Conservation (phyloP, 176 grass and related monocot genomes). For the Cymbopogon citratus region DNA sequence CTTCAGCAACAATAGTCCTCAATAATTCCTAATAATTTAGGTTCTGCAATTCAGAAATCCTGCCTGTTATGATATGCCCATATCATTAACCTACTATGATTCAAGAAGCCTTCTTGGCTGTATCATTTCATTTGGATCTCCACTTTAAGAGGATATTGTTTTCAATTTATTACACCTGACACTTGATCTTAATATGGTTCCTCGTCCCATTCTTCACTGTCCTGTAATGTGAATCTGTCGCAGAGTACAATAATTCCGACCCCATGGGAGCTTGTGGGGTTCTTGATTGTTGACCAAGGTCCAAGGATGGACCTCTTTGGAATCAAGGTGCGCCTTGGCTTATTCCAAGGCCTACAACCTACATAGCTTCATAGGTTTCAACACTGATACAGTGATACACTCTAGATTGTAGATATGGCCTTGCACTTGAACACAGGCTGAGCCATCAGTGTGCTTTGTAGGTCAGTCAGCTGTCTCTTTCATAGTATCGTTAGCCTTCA, state of each 20-base stretch:
- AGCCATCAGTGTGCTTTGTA: background rate
- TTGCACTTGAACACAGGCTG: background rate
- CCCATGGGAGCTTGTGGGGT: conserved; percentile 22
- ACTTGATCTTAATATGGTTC: conserved; percentile 28
- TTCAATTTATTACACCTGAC: conserved; percentile 16
- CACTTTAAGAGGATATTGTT: conserved; percentile 26
- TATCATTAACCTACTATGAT: conserved; percentile 1
- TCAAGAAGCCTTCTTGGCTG: conserved; percentile 10
- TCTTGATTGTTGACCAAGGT: conserved; percentile 38
- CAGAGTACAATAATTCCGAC: conserved; percentile 50
- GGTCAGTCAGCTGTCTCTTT: conserved; percentile 30
- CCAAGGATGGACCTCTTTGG: conserved; percentile 13
- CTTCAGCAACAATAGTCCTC: background rate
- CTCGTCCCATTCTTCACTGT: conserved; percentile 21
- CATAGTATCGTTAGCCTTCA: conserved; percentile 13
- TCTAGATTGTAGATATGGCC: background rate
- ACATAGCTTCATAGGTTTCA: background rate
- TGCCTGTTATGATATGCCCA: background rate
- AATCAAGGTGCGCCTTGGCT: background rate
- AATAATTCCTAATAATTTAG: background rate
- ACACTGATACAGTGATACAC: background rate
- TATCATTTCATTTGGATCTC: background rate
- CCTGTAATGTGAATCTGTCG: conserved; percentile 27
- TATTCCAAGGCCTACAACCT: background rate
- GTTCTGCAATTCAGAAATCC: conserved; percentile 1